These are phyloP conservation scores for Apiospora kogelbergensis DNA, from an alignment of 2,329 filamentous ascomycete genomes.

Conservation along the genomic window DNA sequence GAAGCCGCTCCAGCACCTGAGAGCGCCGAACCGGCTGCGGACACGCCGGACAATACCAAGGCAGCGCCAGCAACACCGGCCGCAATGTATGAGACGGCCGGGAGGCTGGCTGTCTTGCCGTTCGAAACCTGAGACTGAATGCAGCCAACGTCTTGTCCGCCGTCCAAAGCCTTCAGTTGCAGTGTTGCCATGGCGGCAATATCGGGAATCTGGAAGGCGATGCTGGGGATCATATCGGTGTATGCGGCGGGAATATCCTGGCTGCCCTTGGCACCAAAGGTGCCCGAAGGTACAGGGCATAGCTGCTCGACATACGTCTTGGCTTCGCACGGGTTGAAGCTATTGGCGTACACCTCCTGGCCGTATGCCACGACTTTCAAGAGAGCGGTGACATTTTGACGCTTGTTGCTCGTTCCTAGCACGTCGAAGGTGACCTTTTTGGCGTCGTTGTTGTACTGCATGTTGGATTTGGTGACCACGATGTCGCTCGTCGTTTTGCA, in stretches of 20 bases:
- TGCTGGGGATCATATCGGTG: conserved; percentile 75
- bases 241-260: conserved; percentile 72
- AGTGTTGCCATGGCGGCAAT: conserved; percentile 84
- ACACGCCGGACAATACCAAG: conserved; percentile 69
- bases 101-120: conserved; percentile 75
- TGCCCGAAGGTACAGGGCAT: conserved; percentile 79
- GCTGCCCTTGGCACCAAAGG: conserved; percentile 70
- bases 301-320: conserved; percentile 68
- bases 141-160: conserved; percentile 70
- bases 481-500: conserved; percentile 65
- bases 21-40: conserved; percentile 63
- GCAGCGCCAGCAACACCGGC: conserved; percentile 85
- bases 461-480: conserved; percentile 70
- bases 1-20: conserved; percentile 54
- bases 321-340: conserved; percentile 78
- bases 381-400: conserved; percentile 77
- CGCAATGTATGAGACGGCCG: conserved; percentile 80
- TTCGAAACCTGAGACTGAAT: conserved; percentile 81
- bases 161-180: conserved; percentile 64
- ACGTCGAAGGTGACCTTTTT: conserved; percentile 80
- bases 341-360: conserved; percentile 71
- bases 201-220: conserved; percentile 89
- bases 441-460: conserved; percentile 75
- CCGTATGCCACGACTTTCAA: conserved; percentile 85
- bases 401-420: conserved; percentile 68